Percentiles rank a stretch among this genome's conserved stretches.
These are phyloP conservation scores for Morella rubra DNA, from an alignment of 306 rosid species.

Conservation along the genomic window DNA sequence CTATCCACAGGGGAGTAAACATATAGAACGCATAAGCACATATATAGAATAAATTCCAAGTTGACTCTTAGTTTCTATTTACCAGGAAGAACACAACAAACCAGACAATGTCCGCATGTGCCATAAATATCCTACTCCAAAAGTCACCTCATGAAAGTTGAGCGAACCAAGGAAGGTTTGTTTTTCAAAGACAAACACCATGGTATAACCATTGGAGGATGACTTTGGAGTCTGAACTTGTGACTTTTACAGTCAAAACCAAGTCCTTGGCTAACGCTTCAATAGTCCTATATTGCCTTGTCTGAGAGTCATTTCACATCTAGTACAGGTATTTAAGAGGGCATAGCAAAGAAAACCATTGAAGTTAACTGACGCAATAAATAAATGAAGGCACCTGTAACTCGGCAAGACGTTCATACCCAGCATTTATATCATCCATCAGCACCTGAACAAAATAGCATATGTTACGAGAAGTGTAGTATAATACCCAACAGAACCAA, in stretches of 20 bases:
- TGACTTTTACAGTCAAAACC: background rate
- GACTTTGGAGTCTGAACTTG: background rate
- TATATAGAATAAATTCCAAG: background rate
- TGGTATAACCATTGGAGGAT: background rate
- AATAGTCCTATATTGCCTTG: background rate
- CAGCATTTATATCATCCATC: constrained; percentile 95
- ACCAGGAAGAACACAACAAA: background rate
- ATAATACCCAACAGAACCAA: background rate
- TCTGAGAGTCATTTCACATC: background rate
- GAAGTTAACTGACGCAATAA: constrained; percentile 11
- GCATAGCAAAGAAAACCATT: background rate
- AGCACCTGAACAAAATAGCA: constrained; percentile 56
- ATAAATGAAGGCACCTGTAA: constrained; percentile 56
- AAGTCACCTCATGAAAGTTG: background rate
- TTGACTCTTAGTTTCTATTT: background rate
- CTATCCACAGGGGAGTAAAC: too few species aligned
- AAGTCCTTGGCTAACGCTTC: background rate
- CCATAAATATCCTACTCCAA: background rate
- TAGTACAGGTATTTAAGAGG: background rate
- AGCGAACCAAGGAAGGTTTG: background rate
- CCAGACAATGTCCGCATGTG: background rate
- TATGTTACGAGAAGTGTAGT: constrained; percentile 18
- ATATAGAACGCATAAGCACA: constrained; percentile 4
- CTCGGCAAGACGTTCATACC: constrained; percentile 90
- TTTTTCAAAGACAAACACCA: background rate